Conservation (phyloP, 129 eudicot genomes). For the Solidago caesia region DNA sequence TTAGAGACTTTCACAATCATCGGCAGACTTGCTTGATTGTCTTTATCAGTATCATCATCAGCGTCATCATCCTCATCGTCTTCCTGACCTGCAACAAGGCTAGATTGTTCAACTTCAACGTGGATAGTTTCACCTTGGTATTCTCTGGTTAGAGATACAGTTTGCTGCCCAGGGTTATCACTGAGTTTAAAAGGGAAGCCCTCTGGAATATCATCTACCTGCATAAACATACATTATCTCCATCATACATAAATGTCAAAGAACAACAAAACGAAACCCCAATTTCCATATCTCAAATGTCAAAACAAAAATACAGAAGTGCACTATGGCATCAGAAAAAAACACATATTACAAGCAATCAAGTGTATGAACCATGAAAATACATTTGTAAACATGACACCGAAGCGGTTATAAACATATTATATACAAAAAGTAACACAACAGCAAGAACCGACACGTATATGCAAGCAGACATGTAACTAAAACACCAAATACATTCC, state of each 20-base stretch:
- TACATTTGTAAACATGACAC: too few relatives aligned
- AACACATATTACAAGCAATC: too few relatives aligned
- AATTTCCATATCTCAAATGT: too few relatives aligned
- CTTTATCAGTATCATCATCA: conserved; percentile 39
- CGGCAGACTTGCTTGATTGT: conserved; percentile 45
- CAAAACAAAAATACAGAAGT: too few relatives aligned
- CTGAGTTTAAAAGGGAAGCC: conserved; percentile 72
- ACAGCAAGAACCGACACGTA: too few relatives aligned
- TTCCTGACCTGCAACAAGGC: conserved; percentile 58
- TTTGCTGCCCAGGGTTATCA: conserved; percentile 66
- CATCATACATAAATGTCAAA: neutral
- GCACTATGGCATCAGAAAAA: too few relatives aligned
- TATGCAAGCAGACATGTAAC: too few relatives aligned
- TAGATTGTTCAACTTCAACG: conserved; percentile 76
- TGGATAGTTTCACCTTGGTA: conserved; percentile 70
- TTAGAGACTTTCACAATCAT: conserved; percentile 66
- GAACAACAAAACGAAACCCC: too few relatives aligned
- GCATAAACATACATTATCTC: conserved; percentile 7
- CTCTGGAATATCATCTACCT: conserved; percentile 57
- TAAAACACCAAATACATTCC: too few relatives aligned
- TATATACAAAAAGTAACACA: too few relatives aligned
- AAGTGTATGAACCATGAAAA: too few relatives aligned
- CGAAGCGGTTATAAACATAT: too few relatives aligned
- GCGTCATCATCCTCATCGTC: conserved; percentile 46
- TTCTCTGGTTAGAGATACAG: conserved; percentile 59